Evolutionary conservation across 441 rosid genomes (phyloP).

Genomic region (Manihot esculenta): DNA sequence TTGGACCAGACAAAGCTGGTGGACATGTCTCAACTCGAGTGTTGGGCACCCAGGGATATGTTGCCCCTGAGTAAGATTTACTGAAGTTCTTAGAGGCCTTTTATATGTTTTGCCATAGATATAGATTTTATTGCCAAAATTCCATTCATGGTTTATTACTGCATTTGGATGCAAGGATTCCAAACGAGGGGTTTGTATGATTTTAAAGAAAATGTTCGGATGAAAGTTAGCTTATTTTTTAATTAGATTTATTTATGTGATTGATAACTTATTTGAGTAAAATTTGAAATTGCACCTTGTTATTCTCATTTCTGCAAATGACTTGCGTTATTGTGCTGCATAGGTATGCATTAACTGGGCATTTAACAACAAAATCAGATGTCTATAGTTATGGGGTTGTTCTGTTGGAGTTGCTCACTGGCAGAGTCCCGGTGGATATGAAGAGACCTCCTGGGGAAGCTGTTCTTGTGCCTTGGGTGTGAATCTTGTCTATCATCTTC

Average conservation of each 20-base stretch:
- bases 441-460: conserved; percentile 82
- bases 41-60: conserved; percentile 86
- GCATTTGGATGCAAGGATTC: background rate
- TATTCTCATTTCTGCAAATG: background rate
- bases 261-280: background rate
- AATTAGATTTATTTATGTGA: background rate
- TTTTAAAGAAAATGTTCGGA: background rate
- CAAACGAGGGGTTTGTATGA: background rate
- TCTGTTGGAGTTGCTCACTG: conserved; percentile 66
- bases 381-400: conserved; percentile 82
- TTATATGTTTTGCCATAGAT: background rate
- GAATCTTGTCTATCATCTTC: conserved; percentile 23
- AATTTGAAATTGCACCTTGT: background rate
- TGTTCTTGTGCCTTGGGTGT: conserved; percentile 77
- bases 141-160: too few species aligned
- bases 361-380: conserved; percentile 79
- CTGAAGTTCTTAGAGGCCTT: background rate
- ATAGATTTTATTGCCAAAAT: background rate
- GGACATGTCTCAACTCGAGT: conserved; percentile 92
- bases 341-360: conserved; percentile 92
- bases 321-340: conserved; percentile 16
- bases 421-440: conserved; percentile 78
- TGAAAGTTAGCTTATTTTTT: background rate
- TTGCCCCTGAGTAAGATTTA: conserved; percentile 49
- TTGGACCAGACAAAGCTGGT: conserved; percentile 90